Evolutionary conservation across 2,329 filamentous ascomycete genomes (phyloP).

Genomic region (Lojkania enalia): DNA sequence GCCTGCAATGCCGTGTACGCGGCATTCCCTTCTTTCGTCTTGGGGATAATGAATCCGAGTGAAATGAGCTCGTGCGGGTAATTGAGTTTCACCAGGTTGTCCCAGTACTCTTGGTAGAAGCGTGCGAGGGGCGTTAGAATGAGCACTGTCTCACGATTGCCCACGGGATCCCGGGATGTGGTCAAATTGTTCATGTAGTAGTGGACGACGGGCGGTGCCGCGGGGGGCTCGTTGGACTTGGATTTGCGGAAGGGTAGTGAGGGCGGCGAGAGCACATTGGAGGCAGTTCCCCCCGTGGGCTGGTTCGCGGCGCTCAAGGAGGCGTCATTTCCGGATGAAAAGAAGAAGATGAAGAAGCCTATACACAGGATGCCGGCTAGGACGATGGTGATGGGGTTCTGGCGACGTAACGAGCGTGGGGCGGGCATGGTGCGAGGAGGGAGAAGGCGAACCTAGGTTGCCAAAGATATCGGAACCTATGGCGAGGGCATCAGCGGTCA

Average conservation of each 20-base stretch:
- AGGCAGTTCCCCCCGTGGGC: conserved; percentile 60
- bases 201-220: conserved; percentile 83
- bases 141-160: conserved; percentile 81
- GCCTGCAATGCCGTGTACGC: conserved; percentile 83
- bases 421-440: conserved; percentile 55
- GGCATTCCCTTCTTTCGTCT: conserved; percentile 86
- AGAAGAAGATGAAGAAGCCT: conserved; percentile 60
- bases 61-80: conserved; percentile 96
- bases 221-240: conserved; percentile 55
- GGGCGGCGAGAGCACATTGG: conserved; percentile 72
- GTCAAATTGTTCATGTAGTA: conserved; percentile 97
- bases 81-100: conserved; percentile 78
- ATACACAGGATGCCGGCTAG: conserved; percentile 73
- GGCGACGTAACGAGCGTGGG: conserved; percentile 72
- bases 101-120: conserved; percentile 96
- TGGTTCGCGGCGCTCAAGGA: conserved; percentile 54
- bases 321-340: conserved; percentile 56
- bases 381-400: conserved; percentile 74
- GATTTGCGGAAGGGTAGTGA: conserved; percentile 74
- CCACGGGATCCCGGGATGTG: conserved; percentile 72
- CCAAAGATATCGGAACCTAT: conserved; percentile 33
- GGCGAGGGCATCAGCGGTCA: conserved; percentile 39
- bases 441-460: conserved; percentile 33
- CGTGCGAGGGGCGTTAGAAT: conserved; percentile 90
- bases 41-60: conserved; percentile 91